Evolutionary conservation across 805 yeast species (phyloP), one percentile per base, ranked within the genome.

Genomic region (Candida ortonii): DNA sequence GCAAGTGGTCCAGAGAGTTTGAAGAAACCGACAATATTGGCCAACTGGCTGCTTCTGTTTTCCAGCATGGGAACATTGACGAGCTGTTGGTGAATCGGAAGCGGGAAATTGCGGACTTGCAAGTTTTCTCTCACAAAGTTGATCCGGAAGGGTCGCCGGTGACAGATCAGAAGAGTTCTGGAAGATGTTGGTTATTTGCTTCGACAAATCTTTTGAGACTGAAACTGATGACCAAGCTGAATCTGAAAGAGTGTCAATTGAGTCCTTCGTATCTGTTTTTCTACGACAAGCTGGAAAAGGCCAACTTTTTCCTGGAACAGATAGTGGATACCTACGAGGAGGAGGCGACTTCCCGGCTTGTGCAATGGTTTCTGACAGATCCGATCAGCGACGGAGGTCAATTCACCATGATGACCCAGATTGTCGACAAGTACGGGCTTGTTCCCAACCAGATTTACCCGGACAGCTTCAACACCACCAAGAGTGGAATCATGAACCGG

Each of bases 111-210:
- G 50, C 52, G n/a, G 50, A 52, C 24, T 43, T 54, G 20, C 59
- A 67, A 21, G 60, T 65, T 6, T 74, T 70, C 64, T 66, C 64
- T 52, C 47, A 59, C 38, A 59, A 56, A 34, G 65, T 74, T 22
- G 64, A 64, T 27, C 61, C 62, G 4, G 78, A 75, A 47, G 82
- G 80, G 3, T 50, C 74, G 1, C 88, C 89, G 16, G 70, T 82
- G 12, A 79, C 83, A 35, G 79, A 81, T 61, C 96, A 86, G 65
- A 73, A 74, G 49, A 58, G 76, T 8, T 76, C 86, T 15, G 96
- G 95, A 19, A 67, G 95, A 50, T 86, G 96, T 61, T 86, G 95
- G 95, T 70, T 86, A 41, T 86, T 86, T 59, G 95, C 95, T 8
- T 73, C 90, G 1, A 76, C 85, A 34, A 86, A 87, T 49, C 71